A percentile compares a stretch with the other conserved stretches of the same genome.
Conservation (phyloP, 2,329 filamentous ascomycete species). For the Aureobasidium sp. region DNA sequence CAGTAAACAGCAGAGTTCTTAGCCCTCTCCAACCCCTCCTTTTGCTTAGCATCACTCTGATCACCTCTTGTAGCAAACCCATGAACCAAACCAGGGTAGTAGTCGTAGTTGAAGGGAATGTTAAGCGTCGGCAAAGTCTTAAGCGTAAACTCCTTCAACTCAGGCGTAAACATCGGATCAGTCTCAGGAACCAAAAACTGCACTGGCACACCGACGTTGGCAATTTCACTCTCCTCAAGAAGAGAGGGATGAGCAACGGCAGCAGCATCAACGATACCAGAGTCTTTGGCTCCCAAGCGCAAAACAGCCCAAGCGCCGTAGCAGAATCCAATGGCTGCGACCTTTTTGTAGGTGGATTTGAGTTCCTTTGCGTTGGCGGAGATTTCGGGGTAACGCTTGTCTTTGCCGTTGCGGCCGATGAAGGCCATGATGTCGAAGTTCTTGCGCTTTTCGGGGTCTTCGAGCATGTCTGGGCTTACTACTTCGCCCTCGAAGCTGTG, state of each 20-base stretch:
- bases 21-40: conserved; percentile 36
- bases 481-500: conserved; percentile 18
- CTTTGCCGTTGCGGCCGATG: conserved; percentile 16
- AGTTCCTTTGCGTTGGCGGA: conserved; percentile 30
- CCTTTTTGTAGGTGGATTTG: conserved; percentile 24
- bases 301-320: conserved; percentile 45
- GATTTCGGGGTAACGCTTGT: conserved; percentile 29
- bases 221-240: conserved; percentile 39
- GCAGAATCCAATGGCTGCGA: conserved; percentile 42
- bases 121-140: conserved; percentile 29
- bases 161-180: conserved; percentile 35
- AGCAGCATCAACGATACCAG: conserved; percentile 37
- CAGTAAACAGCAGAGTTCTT: conserved; percentile 27
- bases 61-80: conserved; percentile 37
- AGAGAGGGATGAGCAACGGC: conserved; percentile 37
- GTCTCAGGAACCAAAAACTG: conserved; percentile 45
- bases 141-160: conserved; percentile 39
- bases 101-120: conserved; percentile 41
- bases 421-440: conserved; percentile 18
- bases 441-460: conserved; percentile 14
- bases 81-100: conserved; percentile 44
- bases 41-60: conserved; percentile 30
- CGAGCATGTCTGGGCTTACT: conserved; percentile 13
- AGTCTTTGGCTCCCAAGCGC: conserved; percentile 34
- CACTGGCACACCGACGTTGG: conserved; percentile 37